Conservation (phyloP, 306 rosid genomes). For the Ceratonia siliqua region DNA sequence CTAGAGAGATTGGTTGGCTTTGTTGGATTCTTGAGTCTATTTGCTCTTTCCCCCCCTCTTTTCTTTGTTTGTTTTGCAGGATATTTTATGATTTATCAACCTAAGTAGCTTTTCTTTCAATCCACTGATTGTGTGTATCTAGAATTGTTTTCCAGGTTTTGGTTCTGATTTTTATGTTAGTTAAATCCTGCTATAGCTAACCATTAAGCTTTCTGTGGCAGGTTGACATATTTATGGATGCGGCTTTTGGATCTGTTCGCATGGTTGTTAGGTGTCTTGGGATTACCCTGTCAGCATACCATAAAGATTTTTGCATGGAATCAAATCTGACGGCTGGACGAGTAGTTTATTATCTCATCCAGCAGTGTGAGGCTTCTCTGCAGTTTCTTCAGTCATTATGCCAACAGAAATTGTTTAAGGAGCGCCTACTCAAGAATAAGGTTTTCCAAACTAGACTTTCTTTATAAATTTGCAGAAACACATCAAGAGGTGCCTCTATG, state of each 20-base stretch:
- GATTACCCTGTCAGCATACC: slow-evolving; percentile 50
- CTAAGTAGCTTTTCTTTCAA: slow-evolving; percentile 16
- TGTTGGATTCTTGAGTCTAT: not conserved
- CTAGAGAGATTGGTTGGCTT: not conserved
- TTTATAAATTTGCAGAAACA: slow-evolving; percentile 31
- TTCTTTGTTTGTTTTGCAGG: not conserved
- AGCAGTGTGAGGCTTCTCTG: slow-evolving; percentile 95
- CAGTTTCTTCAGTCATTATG: slow-evolving; percentile 86
- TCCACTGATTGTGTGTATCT: slow-evolving; percentile 29
- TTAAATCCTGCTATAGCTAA: slow-evolving; percentile 30
- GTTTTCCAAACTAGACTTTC: slow-evolving; percentile 44
- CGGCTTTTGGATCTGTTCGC: slow-evolving; percentile 86
- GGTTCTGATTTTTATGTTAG: slow-evolving; percentile 2
- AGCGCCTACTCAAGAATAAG: slow-evolving; percentile 86
- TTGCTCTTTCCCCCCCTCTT: not conserved
- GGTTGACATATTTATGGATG: slow-evolving; percentile 95
- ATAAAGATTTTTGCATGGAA: slow-evolving; percentile 40
- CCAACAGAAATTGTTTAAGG: slow-evolving; percentile 85
- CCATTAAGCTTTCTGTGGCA: slow-evolving; percentile 47
- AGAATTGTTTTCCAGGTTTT: slow-evolving; percentile 24
- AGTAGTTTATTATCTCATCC: slow-evolving; percentile 69
- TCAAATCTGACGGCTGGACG: slow-evolving; percentile 56
- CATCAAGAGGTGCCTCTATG: slow-evolving; percentile 3
- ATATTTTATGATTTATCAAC: not conserved
- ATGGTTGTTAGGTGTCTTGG: slow-evolving; percentile 65